These are phyloP conservation scores for Tetrastigma voinierianum DNA, from an alignment of 164 flowering plant genomes.

Conservation along the genomic window DNA sequence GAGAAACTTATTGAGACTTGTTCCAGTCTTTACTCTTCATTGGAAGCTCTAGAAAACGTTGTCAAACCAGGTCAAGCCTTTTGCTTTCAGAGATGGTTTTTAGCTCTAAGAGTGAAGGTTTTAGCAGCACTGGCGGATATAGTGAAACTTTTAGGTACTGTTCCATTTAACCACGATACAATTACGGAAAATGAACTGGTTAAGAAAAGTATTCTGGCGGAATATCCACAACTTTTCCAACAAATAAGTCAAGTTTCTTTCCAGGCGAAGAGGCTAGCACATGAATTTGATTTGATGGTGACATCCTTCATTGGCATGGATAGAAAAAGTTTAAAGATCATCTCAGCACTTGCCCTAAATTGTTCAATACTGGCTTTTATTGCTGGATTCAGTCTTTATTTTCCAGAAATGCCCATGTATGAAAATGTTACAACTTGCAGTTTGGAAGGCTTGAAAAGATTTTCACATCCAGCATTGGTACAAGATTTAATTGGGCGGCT, in stretches of 20 bases:
- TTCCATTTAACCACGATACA: slow-evolving; percentile 12
- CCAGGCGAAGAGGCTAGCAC: slow-evolving; percentile 41
- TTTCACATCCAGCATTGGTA: slow-evolving; percentile 28
- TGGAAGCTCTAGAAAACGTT: slow-evolving; percentile 28
- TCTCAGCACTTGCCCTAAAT: slow-evolving; percentile 58
- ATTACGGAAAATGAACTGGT: slow-evolving; percentile 2
- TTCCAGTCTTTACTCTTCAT: slow-evolving; percentile 29
- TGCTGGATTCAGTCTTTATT: slow-evolving; percentile 38
- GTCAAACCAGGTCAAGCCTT: slow-evolving; percentile 23
- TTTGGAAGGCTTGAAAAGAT: slow-evolving; percentile 17
- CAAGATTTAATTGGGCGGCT: slow-evolving; percentile 51
- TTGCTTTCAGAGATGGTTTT: slow-evolving; percentile 78
- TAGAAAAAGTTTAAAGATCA: slow-evolving; percentile 35
- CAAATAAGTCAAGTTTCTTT: slow-evolving; percentile 33
- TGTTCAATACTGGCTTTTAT: slow-evolving; percentile 72
- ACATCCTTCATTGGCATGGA: slow-evolving; percentile 64
- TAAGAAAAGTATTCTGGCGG: slow-evolving; percentile 11
- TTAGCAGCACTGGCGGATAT: slow-evolving; percentile 41
- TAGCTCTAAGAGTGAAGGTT: slow-evolving; percentile 48
- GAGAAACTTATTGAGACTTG: slow-evolving; percentile 30
- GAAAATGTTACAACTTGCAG: slow-evolving; percentile 10
- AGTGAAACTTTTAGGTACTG: slow-evolving; percentile 28
- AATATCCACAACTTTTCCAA: slow-evolving; percentile 8
- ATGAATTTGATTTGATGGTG: slow-evolving; percentile 64
- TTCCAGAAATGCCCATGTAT: slow-evolving; percentile 21